These are phyloP conservation scores for Trametes sanguinea DNA, from an alignment of 768 basidiomycete species.

Conservation along the genomic window DNA sequence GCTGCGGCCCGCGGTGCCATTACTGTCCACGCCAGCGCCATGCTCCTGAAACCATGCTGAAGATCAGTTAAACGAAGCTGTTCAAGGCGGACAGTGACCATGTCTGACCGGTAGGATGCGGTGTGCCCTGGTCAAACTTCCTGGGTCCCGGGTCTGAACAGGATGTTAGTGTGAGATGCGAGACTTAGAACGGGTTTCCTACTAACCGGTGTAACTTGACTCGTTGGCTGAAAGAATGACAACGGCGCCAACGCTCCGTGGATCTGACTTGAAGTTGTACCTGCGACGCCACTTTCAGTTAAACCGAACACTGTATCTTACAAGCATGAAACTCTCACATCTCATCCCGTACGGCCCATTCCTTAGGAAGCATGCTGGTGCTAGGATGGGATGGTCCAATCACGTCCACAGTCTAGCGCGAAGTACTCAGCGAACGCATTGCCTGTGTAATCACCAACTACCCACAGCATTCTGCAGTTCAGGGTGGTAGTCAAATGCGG, in stretches of 20 bases:
- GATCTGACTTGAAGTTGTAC: constrained; percentile 52
- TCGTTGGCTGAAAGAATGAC: constrained; percentile 50
- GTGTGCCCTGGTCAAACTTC: constrained; percentile 64
- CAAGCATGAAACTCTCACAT: constrained; percentile 33
- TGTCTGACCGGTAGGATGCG: constrained; percentile 72
- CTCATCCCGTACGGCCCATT: constrained; percentile 40
- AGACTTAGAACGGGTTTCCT: neutral
- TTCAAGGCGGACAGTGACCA: neutral
- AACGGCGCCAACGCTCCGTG: constrained; percentile 44
- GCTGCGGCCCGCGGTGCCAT: constrained; percentile 63
- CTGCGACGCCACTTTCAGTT: constrained; percentile 17
- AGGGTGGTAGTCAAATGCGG: constrained; percentile 53
- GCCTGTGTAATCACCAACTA: neutral
- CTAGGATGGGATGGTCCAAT: constrained; percentile 46
- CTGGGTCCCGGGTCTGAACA: constrained; percentile 47
- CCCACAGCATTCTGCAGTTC: constrained; percentile 44
- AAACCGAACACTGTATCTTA: neutral
- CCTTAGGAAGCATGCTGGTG: constrained; percentile 39
- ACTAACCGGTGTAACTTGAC: constrained; percentile 42
- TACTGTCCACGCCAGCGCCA: constrained; percentile 61
- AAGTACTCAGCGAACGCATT: neutral
- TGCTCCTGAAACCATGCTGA: constrained; percentile 84
- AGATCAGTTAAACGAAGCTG: neutral
- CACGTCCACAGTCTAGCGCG: constrained; percentile 40
- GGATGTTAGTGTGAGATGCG: neutral